These are phyloP conservation scores for Planoprotostelium fungivorum DNA, from an alignment of 78 protist species.

Conservation along the genomic window DNA sequence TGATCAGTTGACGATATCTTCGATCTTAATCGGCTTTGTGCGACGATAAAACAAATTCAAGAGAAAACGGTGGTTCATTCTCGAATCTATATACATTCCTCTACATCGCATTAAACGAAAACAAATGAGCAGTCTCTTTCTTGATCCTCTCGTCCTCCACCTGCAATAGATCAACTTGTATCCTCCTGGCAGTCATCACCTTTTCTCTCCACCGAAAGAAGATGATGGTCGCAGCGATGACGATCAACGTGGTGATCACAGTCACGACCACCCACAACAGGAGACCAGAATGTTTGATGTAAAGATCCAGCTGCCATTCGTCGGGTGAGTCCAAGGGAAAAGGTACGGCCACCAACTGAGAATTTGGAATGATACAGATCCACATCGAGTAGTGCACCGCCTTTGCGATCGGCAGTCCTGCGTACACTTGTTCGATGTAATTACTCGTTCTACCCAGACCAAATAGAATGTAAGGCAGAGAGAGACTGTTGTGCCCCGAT, in stretches of 20 bases:
- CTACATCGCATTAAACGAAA: slow-evolving; percentile 64
- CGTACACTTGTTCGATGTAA: slow-evolving; percentile 49
- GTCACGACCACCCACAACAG: slow-evolving; percentile 60
- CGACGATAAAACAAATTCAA: too few relatives aligned
- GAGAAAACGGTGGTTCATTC: too few relatives aligned
- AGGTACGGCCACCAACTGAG: slow-evolving; percentile 61
- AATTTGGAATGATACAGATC: slow-evolving; percentile 63
- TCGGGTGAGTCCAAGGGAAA: slow-evolving; percentile 25
- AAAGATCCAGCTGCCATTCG: slow-evolving; percentile 47
- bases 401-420: slow-evolving; percentile 52
- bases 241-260: slow-evolving; percentile 27
- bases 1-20: too few relatives aligned
- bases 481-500: slow-evolving; percentile 33
- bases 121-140: slow-evolving; percentile 49
- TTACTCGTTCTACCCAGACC: slow-evolving; percentile 59
- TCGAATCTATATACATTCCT: too few relatives aligned
- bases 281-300: slow-evolving; percentile 58
- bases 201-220: slow-evolving; percentile 36
- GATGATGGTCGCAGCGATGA: slow-evolving; percentile 24
- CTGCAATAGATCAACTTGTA: neutral
- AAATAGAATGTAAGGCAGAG: slow-evolving; percentile 53
- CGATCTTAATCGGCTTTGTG: too few relatives aligned
- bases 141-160: slow-evolving; percentile 48
- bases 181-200: neutral
- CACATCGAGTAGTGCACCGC: slow-evolving; percentile 43